Base-by-base conservation (phyloP, 768 basidiomycete species). In the Clitopilus passeckerianus region DNA sequence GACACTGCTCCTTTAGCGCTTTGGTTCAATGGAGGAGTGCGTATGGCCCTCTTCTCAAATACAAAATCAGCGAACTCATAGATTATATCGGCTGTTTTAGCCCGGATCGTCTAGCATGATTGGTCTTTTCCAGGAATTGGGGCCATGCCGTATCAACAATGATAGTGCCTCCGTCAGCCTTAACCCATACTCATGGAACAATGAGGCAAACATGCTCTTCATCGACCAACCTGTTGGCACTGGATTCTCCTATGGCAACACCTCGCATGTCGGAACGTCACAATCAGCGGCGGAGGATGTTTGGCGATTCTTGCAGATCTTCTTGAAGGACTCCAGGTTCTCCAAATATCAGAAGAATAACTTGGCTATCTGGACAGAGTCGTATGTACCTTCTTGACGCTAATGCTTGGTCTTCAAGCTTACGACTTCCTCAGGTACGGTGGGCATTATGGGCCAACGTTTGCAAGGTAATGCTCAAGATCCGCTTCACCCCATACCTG, bases 361-460 rank as follows among this genome's bases (percentile, higher is more conserved):
- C 1, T 74, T 86, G 54, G 85, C 80, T 0, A 71, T 86, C 53
- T 87, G 86, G 86, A 84, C 85, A 0, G 85, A 86, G 68, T 86
- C 84, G 74, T 82, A 61, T 61, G 74, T 41, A 41, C 10, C 30
- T 61, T 52, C 24, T 22, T 55, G 54, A 34, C 50, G 23, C n/a
- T 15, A n/a, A 0, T 18, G 22, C 10, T 3, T 34, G 44, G 1
- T 52, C 9, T 12, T 35, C 33, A 18, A 4, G 52, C 15, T 33
- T 15, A 22, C 44, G 18, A 35, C 14, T 12, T 30, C 5, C 43
- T 5, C 60, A 86, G 86, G 35, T 89, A 87, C 62, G 87, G 87
- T 41, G 86, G 87, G 1, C 87, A 89, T 63, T 89, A 86, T 66
- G 87, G 83, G 1, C 87, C 87, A 0, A 77, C 80, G 34, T 89